A percentile compares a stretch with the other conserved stretches of the same genome.
Conservation (phyloP, 352 stramenopile species). For the Phytophthora rubi region DNA sequence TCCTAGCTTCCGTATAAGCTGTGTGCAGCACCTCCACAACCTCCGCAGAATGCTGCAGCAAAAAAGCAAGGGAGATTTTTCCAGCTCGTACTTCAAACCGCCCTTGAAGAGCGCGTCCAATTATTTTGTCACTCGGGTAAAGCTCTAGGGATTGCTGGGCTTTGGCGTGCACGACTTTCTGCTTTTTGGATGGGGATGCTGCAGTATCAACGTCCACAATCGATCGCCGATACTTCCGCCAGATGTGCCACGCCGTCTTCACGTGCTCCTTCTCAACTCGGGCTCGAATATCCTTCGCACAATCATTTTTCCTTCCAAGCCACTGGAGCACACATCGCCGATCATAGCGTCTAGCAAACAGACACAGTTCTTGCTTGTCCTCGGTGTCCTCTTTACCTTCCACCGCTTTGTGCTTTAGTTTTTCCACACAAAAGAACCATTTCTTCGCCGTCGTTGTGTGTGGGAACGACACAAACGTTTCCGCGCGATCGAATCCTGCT, state of each 20-base stretch:
- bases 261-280: slow-evolving; percentile 70
- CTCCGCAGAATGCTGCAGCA: slow-evolving; percentile 49
- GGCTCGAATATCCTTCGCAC: slow-evolving; percentile 39
- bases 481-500: slow-evolving; percentile 56
- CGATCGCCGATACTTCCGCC: slow-evolving; percentile 66
- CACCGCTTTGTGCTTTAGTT: slow-evolving; percentile 12
- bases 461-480: slow-evolving; percentile 75
- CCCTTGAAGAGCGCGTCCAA: slow-evolving; percentile 52
- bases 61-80: slow-evolving; percentile 47
- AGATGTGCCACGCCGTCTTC: slow-evolving; percentile 74
- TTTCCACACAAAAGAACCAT: slow-evolving; percentile 70
- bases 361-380: slow-evolving; percentile 38
- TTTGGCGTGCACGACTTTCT: slow-evolving; percentile 43
- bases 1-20: slow-evolving; percentile 38
- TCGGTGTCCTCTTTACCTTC: slow-evolving; percentile 4
- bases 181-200: slow-evolving; percentile 7
- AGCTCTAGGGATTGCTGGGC: slow-evolving; percentile 64
- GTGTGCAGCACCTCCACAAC: slow-evolving; percentile 60
- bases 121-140: slow-evolving; percentile 68
- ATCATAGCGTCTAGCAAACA: slow-evolving; percentile 68
- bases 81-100: slow-evolving; percentile 41
- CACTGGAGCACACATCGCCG: slow-evolving; percentile 68
- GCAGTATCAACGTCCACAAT: slow-evolving; percentile 25
- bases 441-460: slow-evolving; percentile 75
- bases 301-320: slow-evolving; percentile 29